Base-by-base conservation (phyloP, 1,139 yeast genomes). In the Yamadazyma trypodendri region DNA sequence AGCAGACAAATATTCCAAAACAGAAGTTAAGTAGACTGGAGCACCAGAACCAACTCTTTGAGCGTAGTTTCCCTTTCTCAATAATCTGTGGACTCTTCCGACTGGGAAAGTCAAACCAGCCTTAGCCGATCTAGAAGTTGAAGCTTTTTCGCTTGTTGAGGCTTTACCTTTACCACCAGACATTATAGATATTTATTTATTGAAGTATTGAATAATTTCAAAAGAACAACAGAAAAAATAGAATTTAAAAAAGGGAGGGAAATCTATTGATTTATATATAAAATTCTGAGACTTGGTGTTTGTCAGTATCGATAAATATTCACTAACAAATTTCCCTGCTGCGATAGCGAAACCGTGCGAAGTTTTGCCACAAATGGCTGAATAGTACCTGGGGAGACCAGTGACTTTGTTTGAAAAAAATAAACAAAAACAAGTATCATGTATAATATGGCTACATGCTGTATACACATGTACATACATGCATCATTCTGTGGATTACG, bases 21-120 rank as follows among this genome's bases (percentile, higher is more conserved):
- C 77, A 39, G 77, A 70, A 47, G 77, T 70, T 58, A 71, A 69
- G 68, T 71, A 71, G 35, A 71, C 77, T 60, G 77, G 77, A 45
- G 77, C 77, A 62, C 77, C 77, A 47, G 76, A 69, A 63, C 77
- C 77, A 51, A 71, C 73, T 69, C 77, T 70, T 61, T 71, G 77
- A 52, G 76, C 79, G 66, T 71, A 71, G 68, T 71, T 72, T 48
- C 77, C 77, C 60, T 68, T 72, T 68, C 75, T 71, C 56, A 71
- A 71, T 56, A 71, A 67, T 69, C 77, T 70, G 65, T 72, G 76
- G 48, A 72, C 74, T 68, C 77, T 69, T 57, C 77, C 77, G 51
- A 72, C 76, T 61, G 77, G 77, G 75, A 71, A 71, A 46, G 75
- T 70, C 59, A 71, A 69, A 51, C 77, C 77, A 49, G 77, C 77